Conservation (phyloP, 192 early-diverging fungal species). For the Backusella tuberculispora region DNA sequence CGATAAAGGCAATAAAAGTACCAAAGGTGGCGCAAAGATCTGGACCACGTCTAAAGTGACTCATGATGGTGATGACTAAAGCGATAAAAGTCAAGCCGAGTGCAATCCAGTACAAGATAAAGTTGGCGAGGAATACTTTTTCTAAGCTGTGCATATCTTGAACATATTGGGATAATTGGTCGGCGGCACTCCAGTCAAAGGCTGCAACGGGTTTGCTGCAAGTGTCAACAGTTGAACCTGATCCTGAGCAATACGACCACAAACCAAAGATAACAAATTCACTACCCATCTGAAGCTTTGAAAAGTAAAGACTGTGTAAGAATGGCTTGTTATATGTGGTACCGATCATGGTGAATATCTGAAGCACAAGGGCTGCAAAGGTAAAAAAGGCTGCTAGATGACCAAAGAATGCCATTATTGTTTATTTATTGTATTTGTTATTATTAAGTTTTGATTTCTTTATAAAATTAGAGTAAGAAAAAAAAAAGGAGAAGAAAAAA, state of each 20-base stretch:
- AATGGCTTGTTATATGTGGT: constrained; percentile 35
- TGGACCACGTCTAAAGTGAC: constrained; percentile 27
- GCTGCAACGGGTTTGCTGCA: constrained; percentile 31
- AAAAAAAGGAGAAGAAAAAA: background rate
- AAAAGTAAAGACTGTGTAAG: constrained; percentile 31
- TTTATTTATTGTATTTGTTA: constrained; percentile 19
- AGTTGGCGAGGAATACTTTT: constrained; percentile 32
- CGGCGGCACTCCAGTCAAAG: constrained; percentile 34
- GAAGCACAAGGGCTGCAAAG: constrained; percentile 34
- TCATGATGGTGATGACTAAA: constrained; percentile 32
- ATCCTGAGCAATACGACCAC: constrained; percentile 31
- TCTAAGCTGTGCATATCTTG: constrained; percentile 12
- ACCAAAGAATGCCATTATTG: constrained; percentile 30
- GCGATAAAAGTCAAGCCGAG: constrained; percentile 33
- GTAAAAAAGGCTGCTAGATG: constrained; percentile 34
- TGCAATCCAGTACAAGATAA: constrained; percentile 37
- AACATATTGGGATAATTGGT: background rate
- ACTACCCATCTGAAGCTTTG: background rate
- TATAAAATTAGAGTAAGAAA: background rate
- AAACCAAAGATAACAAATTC: constrained; percentile 28
- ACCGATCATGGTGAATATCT: constrained; percentile 33
- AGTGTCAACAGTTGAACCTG: background rate
- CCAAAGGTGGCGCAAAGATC: constrained; percentile 35
- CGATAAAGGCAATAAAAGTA: constrained; percentile 35
- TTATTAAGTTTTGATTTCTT: background rate